Evolutionary conservation across 495 filamentous ascomycete genomes (phyloP), one percentile per base, ranked within the genome.

Genomic region (Aspergillus affinis): DNA sequence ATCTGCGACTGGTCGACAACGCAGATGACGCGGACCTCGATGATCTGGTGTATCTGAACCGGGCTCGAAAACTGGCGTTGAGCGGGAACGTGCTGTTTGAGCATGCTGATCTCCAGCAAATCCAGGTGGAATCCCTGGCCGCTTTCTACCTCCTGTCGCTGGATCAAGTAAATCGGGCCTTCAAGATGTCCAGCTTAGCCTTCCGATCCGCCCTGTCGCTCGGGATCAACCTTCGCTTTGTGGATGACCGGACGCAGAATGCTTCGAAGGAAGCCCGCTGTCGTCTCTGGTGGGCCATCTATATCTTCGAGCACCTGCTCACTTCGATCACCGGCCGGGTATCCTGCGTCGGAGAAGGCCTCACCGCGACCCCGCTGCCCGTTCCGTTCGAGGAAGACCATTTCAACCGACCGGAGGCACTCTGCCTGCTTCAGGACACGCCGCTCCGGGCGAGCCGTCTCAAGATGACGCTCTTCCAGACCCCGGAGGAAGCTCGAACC

Each of bases 231-330:
- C 69, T 88, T 9, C 81, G 82, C 19, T 83, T 83, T 52, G 78
- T 80, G 20, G 79, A 80, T 49, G 69, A 71, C 18, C 68, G 75
- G 7, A 73, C 82, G n/a, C 58, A 72, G 36, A 69, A 79, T 30
- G 66, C 71, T 4, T 77, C 86, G 5, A 85, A 82, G 65, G 86
- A 89, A 70, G 76, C 81, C 18, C 77, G 86, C 10, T 72, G 76
- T 46, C 83, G 84, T 4, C 73, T 88, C 10, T 89, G 86, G 86
- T 89, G 85, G 82, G 81, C 85, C 0, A 67, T 89, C 12, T 86
- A 81, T 58, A 75, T 73, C 2, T 67, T 88, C 9, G 86, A 89
- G 54, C 76, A 84, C 46, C 62, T 81, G 6, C 69, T 89, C n/a
- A 77, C 78, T 44, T 73, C 78, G 8, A 84, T 87, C 65, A 86